These are phyloP conservation scores for Russula dissimulans DNA, from an alignment of 768 basidiomycete genomes.

Conservation along the genomic window DNA sequence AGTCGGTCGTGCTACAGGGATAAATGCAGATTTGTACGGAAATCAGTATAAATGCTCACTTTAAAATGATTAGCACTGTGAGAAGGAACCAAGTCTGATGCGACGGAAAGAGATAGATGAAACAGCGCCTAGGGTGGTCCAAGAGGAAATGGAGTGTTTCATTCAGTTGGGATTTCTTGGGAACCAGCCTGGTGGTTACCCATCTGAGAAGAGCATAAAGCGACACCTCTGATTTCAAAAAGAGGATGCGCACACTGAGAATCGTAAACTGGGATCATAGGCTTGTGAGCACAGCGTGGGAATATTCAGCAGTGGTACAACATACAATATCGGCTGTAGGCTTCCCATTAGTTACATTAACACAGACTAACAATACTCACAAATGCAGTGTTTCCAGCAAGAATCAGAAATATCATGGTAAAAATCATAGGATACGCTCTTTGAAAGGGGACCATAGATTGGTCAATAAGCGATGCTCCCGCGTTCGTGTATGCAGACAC, in stretches of 20 bases:
- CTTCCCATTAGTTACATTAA: background rate
- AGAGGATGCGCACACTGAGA: conserved; percentile 57
- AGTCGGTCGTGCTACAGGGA: conserved; percentile 59
- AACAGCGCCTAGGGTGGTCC: conserved; percentile 90
- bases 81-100: conserved; percentile 92
- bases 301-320: conserved; percentile 10
- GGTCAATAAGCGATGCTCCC: conserved; percentile 79
- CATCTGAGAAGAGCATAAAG: conserved; percentile 43
- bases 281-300: background rate
- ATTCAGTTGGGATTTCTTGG: conserved; percentile 45
- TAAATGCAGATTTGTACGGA: background rate
- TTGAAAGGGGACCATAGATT: conserved; percentile 90
- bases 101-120: conserved; percentile 82
- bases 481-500: conserved; percentile 85
- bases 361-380: conserved; percentile 42
- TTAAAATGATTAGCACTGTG: conserved; percentile 55
- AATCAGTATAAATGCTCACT: conserved; percentile 35
- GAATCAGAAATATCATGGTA: conserved; percentile 59
- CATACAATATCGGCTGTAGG: conserved; percentile 77
- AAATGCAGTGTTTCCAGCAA: conserved; percentile 91
- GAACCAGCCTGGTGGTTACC: conserved; percentile 54
- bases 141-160: conserved; percentile 88
- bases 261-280: conserved; percentile 49
- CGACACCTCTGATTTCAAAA: background rate
- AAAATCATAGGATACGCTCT: conserved; percentile 74